Percentiles rank a stretch among this genome's conserved stretches.
phyloP scores from a whole-genome alignment of 2,329 filamentous ascomycete species.

The Periconia macrospinosa region DNA sequence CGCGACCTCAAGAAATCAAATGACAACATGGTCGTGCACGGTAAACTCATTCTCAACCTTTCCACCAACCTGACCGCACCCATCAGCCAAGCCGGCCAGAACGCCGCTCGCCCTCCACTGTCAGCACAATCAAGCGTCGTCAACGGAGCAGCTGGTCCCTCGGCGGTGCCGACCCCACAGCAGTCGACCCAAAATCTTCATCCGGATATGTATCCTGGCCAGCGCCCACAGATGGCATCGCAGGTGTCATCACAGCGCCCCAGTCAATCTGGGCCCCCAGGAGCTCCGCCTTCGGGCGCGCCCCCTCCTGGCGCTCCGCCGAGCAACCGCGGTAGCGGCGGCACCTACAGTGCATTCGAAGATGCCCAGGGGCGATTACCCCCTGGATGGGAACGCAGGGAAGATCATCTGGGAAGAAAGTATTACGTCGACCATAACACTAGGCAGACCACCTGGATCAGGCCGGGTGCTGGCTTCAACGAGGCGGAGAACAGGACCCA shows the following conservation, averaged over 20 bases:
- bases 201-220: conserved; percentile 41
- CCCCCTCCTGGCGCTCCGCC: conserved; percentile 14
- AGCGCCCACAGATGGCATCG: conserved; percentile 27
- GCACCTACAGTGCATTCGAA: conserved; percentile 83
- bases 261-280: conserved; percentile 32
- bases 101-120: conserved; percentile 42
- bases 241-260: conserved; percentile 29
- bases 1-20: conserved; percentile 96
- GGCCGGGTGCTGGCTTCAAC: conserved; percentile 78
- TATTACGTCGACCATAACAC: conserved; percentile 99
- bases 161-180: conserved; percentile 42
- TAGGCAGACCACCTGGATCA: conserved; percentile 92
- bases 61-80: conserved; percentile 84
- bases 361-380: conserved; percentile 92
- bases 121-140: conserved; percentile 39
- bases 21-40: conserved; percentile 96
- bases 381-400: conserved; percentile 91
- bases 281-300: conserved; percentile 34
- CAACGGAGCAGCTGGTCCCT: conserved; percentile 38
- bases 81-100: conserved; percentile 56
- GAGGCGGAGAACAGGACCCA: conserved; percentile 75
- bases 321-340: not conserved
- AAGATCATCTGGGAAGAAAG: conserved; percentile 91
- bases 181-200: conserved; percentile 44
- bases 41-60: conserved; percentile 94